Base-by-base conservation (phyloP, 768 basidiomycete genomes). In the Psilocybe subaeruginosa region DNA sequence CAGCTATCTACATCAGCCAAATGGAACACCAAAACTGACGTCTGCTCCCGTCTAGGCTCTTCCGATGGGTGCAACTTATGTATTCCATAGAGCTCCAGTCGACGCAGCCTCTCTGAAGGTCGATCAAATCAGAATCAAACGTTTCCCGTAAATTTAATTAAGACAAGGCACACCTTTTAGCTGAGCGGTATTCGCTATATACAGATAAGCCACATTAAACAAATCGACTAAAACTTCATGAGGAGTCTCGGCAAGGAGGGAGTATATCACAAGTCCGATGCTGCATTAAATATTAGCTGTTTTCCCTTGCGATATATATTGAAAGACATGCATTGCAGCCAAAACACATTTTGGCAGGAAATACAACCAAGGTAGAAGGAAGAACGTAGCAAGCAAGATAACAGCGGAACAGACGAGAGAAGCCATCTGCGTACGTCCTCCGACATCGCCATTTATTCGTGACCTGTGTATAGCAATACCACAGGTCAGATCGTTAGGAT, bases 301-400 rank as follows among this genome's bases (percentile, higher is more conserved):
- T 17, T n/a, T 3, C n/a, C 59, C 35, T 56, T 17, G 48, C 0
- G 52, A 23, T 23, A 8, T 52, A 64, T 12, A 33, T 43, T 55
- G 33, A 27, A 19, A 49, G 81, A 43, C 90, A 56, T 63, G 95
- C 94, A 96, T 87, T 0, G 91, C 84, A n/a, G 90, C 93, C 43
- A 97, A 78, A 35, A 96, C 92, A 65, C 89, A 91, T 82, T 91
- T 95, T 0, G 97, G 97, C 17, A 99, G 78, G 73, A 82, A 94
- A 73, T 88, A 92, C 29, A 99, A 79, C 76, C 84, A 86, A 0
- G 92, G 94, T 16, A 99, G 82, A 12, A 98, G 81, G 81, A 92
- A 97, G 77, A 94, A 95, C 8, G 93, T 95, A 1, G 92, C 87
- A 12, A 96, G 78, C 14, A 99, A 77, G 16, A 97, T 86, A 27